These are phyloP conservation scores for Russula sp. DNA, from an alignment of 768 basidiomycete genomes.

Conservation along the genomic window DNA sequence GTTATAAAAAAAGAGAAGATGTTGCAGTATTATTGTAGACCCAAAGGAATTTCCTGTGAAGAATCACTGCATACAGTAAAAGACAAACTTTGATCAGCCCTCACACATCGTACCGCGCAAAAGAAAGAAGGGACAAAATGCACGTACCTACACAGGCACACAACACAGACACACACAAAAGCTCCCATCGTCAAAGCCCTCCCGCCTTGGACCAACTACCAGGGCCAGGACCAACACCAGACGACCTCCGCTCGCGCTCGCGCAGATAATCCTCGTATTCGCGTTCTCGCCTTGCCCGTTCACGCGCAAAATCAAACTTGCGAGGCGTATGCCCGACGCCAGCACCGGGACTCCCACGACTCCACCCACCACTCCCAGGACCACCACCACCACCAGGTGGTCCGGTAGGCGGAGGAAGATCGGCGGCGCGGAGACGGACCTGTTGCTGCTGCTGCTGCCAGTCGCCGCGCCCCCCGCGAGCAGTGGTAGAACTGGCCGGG, in stretches of 20 bases:
- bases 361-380: not conserved
- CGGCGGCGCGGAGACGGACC: too few species aligned
- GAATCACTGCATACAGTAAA: too few species aligned
- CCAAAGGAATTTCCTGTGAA: too few species aligned
- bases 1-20: too few species aligned
- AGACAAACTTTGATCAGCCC: too few species aligned
- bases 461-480: not conserved
- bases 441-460: not conserved
- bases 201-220: not conserved
- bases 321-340: not conserved
- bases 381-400: not conserved
- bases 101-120: not conserved
- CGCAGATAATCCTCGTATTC: not conserved
- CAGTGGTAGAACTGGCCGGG: too few species aligned
- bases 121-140: not conserved
- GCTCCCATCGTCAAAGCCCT: not conserved
- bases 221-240: not conserved
- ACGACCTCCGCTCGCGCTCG: not conserved
- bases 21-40: too few species aligned
- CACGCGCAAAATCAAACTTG: slow-evolving; percentile 2
- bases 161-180: not conserved
- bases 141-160: not conserved
- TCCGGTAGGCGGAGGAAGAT: not conserved
- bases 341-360: not conserved
- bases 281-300: not conserved